Evolutionary conservation across 2,329 filamentous ascomycete species (phyloP), one percentile per base, ranked within the genome.

Genomic region (Cladosporium halotolerans): DNA sequence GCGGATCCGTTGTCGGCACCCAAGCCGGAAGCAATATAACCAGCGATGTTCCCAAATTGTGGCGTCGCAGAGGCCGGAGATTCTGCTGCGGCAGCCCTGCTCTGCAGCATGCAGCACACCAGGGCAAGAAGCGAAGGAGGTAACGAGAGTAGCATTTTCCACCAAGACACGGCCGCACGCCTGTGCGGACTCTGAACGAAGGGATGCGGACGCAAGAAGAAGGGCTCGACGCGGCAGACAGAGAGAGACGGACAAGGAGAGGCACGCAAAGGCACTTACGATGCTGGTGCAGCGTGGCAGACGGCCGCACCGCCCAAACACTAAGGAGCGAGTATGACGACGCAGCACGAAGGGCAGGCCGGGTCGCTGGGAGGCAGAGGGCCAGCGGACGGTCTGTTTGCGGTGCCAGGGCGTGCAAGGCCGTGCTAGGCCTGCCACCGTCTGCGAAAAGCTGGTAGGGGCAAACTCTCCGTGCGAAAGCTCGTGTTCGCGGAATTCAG

Each of bases 11-110:
- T 38, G 38, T 46, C 31, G 16, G 38, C 16, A 8, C 51, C 51
- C n/a, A 47, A 9, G 16, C 51, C 51, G 7, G 43, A 47, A 19
- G 51, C 51, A 16, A 53, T 44, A 43, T 53, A 53, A n/a, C 36
- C 44, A 31, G 32, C 51, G 11, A 53, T 38, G 10, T 47, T 41
- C 11, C 23, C 43, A 28, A 23, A 23, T 9, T 41, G 36, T 13
- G 47, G 9, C 8, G 38, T 50, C 14, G 48, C 39, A 5, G 38
- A 47, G 34, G 51, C 38, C 28, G 39, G 14, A 32, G 51, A 36
- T 11, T 39, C 18, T 31, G 48, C 48, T 32, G 38, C 39, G 11
- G 33, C 51, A 9, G 10, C 23, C 14, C 28, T 10, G 2, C 16
- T 16, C 8, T 47, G 43, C 51, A 53, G 32, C 31, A 53, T 10